Base-by-base conservation (phyloP, 2,329 filamentous ascomycete genomes). In the Rachicladosporium sp. region DNA sequence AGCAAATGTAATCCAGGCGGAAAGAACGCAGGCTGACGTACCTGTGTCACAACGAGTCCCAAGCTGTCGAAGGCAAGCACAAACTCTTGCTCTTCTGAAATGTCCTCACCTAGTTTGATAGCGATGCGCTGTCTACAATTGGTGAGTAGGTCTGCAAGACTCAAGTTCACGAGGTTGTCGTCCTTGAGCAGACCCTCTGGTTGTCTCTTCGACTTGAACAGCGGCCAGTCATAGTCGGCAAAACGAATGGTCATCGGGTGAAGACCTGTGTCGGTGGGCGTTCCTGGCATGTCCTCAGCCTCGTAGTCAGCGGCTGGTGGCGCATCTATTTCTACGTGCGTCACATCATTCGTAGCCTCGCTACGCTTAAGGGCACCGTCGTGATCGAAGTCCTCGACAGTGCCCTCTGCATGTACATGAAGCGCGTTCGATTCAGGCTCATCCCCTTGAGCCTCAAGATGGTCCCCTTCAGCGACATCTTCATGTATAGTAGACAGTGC, bases 151-250 rank as follows among this genome's bases (percentile, higher is more conserved):
- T 69, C 65, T 39, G 61, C 60, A 21, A 82, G 58, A 36, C 64
- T 64, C 35, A 69, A 63, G 45, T 68, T 65, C n/a, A 68, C 67
- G 31, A 79, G 55, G 23, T 63, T 63, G 45, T 70, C 64, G 49
- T 80, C 70, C 46, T 70, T 64, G 13, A 80, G 60, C 33, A 80
- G 72, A 45, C 71, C 66, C 23, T 68, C 64, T 40, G 73, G 69
- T 41, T 66, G 64, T 43, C 68, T 66, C 13, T 62, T 61, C 3
- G 71, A 73, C 29, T 73, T 72, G 49, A 80, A 79, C 6, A 80
- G 56, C 10, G 68, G 71, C 45, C 77, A 74, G 40, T 74, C 68
- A 37, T 62, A 63, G 10, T 67, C 68, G 43, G 69, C 65, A 50
- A 76, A 79, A n/a, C 67, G 52, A 11, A 79, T 64, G 31, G 66